phyloP scores from a whole-genome alignment of 202 grass and related monocot genomes.

The Panicum virgatum region DNA sequence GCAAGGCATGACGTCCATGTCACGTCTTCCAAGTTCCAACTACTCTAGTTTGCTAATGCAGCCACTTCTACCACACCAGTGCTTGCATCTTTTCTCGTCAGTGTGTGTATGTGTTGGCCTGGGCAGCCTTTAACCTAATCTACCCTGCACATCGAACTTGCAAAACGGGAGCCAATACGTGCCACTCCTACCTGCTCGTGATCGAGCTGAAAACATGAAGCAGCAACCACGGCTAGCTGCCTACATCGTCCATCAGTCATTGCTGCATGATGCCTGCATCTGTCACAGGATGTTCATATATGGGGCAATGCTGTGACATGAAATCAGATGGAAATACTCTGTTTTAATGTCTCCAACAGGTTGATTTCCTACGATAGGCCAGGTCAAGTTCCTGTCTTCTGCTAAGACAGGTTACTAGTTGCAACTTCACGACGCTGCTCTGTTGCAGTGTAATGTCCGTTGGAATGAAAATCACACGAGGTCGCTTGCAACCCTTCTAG shows the following conservation, averaged over 20 bases:
- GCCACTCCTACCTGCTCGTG: not conserved
- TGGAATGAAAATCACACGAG: not conserved
- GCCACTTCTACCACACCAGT: too few relatives aligned
- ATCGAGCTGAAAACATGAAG: not conserved
- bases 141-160: not conserved
- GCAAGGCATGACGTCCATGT: too few relatives aligned
- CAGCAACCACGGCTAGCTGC: not conserved
- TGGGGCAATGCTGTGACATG: constrained; percentile 9
- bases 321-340: not conserved
- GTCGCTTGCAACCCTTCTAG: too few relatives aligned
- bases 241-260: not conserved
- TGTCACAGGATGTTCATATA: not conserved
- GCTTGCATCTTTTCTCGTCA: not conserved
- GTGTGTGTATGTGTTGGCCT: not conserved
- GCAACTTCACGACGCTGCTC: not conserved
- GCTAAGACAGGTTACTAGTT: not conserved
- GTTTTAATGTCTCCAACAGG: not conserved
- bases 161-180: not conserved
- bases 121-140: too few relatives aligned
- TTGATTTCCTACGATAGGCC: not conserved
- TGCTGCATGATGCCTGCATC: too few relatives aligned
- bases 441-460: not conserved
- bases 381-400: not conserved
- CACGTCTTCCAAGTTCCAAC: not conserved
- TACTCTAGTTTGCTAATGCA: too few relatives aligned